Percentiles rank a stretch among this genome's conserved stretches.
Conservation (phyloP, 139 green algal species). For the Tetraselmis chui region DNA sequence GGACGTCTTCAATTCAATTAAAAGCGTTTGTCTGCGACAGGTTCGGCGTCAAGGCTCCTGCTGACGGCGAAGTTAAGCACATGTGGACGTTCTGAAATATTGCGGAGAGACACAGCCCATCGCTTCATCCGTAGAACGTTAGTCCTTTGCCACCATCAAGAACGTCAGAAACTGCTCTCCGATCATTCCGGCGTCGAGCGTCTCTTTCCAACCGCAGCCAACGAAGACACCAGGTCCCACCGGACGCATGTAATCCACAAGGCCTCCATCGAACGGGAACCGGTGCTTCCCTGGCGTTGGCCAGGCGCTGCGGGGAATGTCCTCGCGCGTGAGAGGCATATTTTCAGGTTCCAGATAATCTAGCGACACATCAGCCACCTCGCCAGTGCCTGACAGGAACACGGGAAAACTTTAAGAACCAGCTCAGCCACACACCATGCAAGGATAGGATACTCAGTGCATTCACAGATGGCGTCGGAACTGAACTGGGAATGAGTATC, state of each 20-base stretch:
- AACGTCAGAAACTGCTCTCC: background rate
- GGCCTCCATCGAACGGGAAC: conserved; percentile 15
- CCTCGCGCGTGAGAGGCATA: background rate
- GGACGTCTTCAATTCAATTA: too few relatives aligned
- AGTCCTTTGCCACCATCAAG: background rate
- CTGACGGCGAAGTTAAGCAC: too few relatives aligned
- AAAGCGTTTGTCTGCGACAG: too few relatives aligned
- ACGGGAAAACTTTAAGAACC: background rate
- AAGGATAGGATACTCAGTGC: too few relatives aligned
- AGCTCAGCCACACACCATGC: too few relatives aligned
- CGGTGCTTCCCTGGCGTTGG: background rate
- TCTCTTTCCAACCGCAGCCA: conserved; percentile 13
- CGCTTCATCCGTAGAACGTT: too few relatives aligned
- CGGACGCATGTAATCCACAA: conserved; percentile 15
- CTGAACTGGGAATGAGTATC: background rate
- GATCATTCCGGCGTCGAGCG: background rate
- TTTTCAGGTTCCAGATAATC: conserved; percentile 6
- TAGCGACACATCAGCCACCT: conserved; percentile 14
- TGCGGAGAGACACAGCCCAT: too few relatives aligned
- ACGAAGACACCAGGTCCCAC: conserved; percentile 18
- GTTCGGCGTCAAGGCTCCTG: too few relatives aligned
- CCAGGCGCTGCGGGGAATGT: conserved; percentile 12
- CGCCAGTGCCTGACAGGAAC: conserved; percentile 9
- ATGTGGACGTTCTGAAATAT: too few relatives aligned
- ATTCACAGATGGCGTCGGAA: too few relatives aligned